Percentiles rank a stretch among this genome's conserved stretches.
These are phyloP conservation scores for Galerina marginata DNA, from an alignment of 768 basidiomycete species.

Conservation along the genomic window DNA sequence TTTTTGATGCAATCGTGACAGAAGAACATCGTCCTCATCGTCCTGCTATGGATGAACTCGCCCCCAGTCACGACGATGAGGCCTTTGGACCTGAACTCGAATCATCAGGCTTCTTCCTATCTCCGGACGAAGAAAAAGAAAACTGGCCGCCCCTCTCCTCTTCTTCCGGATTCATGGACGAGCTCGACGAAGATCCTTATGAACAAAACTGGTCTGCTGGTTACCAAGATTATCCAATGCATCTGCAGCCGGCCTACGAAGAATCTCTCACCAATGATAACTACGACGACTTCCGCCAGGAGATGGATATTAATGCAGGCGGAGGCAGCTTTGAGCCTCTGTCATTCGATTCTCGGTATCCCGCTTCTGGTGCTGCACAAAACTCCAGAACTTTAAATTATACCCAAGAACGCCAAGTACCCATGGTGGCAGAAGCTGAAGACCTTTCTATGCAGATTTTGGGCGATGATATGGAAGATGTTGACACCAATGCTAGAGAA, in stretches of 20 bases:
- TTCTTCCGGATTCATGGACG: slow-evolving; percentile 10
- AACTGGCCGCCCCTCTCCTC: slow-evolving; percentile 21
- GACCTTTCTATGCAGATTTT: no score
- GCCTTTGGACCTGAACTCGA: no score
- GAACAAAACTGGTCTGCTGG: neutral
- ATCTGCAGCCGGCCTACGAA: neutral
- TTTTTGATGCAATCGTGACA: no score
- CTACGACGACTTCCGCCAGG: neutral
- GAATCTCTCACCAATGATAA: neutral
- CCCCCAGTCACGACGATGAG: neutral
- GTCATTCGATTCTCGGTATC: slow-evolving; percentile 13
- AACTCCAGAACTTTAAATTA: neutral
- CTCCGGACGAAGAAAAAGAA: slow-evolving; percentile 23
- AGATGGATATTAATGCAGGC: neutral
- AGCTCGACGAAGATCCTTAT: neutral
- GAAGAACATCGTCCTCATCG: neutral
- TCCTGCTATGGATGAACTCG: neutral
- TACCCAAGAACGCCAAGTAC: no score
- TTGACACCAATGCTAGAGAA: neutral
- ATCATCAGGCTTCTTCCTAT: neutral
- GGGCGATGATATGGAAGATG: neutral
- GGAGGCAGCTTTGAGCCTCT: slow-evolving; percentile 16
- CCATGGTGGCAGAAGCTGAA: no score
- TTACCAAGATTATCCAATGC: neutral
- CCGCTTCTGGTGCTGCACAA: neutral